Conservation (phyloP, 2,329 filamentous ascomycete genomes). For the Sclerotinia borealis region DNA sequence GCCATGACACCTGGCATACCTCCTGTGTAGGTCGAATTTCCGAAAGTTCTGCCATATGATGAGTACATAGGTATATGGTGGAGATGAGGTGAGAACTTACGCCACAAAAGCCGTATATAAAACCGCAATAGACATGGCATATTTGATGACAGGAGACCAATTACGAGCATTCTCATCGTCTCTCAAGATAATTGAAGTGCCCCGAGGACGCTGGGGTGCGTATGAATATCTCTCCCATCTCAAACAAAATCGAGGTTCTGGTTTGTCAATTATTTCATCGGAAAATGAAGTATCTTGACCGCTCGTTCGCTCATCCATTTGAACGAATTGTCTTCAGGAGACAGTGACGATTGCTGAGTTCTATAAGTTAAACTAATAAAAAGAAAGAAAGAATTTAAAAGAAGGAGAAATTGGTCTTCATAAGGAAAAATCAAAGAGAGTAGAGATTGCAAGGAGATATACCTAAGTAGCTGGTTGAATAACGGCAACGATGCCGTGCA, state of each 20-base stretch:
- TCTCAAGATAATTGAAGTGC: background rate
- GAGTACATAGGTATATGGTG: background rate
- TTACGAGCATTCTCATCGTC: background rate
- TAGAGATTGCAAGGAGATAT: background rate
- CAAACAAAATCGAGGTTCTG: slow-evolving; percentile 3
- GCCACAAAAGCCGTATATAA: slow-evolving; percentile 7
- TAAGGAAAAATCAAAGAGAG: background rate
- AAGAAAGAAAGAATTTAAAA: background rate
- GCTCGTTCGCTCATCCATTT: background rate
- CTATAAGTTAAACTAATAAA: background rate
- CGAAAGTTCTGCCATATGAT: slow-evolving; percentile 12
- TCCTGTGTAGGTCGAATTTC: slow-evolving; percentile 12
- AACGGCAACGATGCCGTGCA: background rate
- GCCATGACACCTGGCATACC: slow-evolving; percentile 7
- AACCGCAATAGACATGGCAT: background rate
- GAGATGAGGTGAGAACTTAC: background rate
- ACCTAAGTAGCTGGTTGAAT: background rate
- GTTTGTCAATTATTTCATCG: background rate
- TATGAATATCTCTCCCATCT: slow-evolving; percentile 2
- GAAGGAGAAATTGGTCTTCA: background rate
- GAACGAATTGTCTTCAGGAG: background rate
- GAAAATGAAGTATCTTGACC: background rate
- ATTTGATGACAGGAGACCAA: background rate
- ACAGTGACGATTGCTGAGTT: background rate
- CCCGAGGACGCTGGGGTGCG: slow-evolving; percentile 1